These are phyloP conservation scores for Rasamsonia emersonii DNA, from an alignment of 2,329 filamentous ascomycete species.

Conservation along the genomic window DNA sequence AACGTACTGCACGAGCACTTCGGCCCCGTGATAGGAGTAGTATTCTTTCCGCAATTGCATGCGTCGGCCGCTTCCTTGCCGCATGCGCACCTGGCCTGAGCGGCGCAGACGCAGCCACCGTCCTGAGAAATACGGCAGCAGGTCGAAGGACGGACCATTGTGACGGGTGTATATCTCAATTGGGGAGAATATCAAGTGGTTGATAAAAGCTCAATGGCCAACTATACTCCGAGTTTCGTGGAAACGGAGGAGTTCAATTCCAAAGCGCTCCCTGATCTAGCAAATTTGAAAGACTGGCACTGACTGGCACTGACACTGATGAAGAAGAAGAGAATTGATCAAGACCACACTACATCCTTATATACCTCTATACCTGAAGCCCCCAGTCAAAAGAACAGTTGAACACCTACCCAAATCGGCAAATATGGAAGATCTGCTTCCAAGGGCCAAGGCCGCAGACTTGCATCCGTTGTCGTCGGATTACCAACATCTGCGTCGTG, in stretches of 20 bases:
- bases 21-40: slow-evolving; percentile 60
- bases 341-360: too few relatives aligned
- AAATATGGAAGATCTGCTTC: neutral
- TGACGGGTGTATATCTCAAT: neutral
- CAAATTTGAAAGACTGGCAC: too few relatives aligned
- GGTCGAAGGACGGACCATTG: slow-evolving; percentile 26
- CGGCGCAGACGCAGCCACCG: slow-evolving; percentile 49
- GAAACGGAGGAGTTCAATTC: slow-evolving; percentile 1
- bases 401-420: too few relatives aligned
- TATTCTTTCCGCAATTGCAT: slow-evolving; percentile 74
- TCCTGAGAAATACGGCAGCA: slow-evolving; percentile 52
- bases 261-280: too few relatives aligned
- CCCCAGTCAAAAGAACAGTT: too few relatives aligned
- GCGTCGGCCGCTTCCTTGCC: slow-evolving; percentile 78
- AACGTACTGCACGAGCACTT: slow-evolving; percentile 71
- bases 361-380: too few relatives aligned
- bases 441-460: slow-evolving; percentile 14
- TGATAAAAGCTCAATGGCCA: neutral
- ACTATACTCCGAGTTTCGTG: too few relatives aligned
- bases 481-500: slow-evolving; percentile 19
- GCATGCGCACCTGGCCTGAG: slow-evolving; percentile 68
- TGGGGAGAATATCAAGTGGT: neutral
- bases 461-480: slow-evolving; percentile 10
- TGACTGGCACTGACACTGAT: too few relatives aligned
- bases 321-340: too few relatives aligned